Conservation (phyloP, 352 stramenopile species). For the Bremia lactucae region DNA sequence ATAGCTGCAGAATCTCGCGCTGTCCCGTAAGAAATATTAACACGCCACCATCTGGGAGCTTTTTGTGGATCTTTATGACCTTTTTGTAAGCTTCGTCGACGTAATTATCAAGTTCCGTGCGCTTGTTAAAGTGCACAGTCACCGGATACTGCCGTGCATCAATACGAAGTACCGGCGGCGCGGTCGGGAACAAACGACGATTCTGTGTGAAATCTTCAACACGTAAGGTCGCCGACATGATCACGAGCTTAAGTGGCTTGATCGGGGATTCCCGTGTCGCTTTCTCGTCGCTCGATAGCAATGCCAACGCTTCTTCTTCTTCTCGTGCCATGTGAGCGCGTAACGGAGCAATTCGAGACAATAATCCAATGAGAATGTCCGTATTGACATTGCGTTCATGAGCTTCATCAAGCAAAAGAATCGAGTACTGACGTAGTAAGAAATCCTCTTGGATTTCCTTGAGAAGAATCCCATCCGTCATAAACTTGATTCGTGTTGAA, state of each 20-base stretch:
- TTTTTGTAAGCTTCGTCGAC: slow-evolving; percentile 92
- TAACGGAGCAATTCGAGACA: slow-evolving; percentile 90
- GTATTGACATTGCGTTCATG: slow-evolving; percentile 96
- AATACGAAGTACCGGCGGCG: slow-evolving; percentile 90
- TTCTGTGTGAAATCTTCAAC: slow-evolving; percentile 97
- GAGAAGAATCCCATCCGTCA: slow-evolving; percentile 99
- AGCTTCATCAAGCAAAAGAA: slow-evolving; percentile 89
- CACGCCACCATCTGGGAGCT: slow-evolving; percentile 93
- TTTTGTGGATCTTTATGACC: slow-evolving; percentile 94
- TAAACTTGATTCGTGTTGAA: slow-evolving; percentile 95
- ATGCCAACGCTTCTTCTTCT: slow-evolving; percentile 43
- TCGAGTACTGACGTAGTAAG: slow-evolving; percentile 65
- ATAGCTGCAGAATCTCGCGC: slow-evolving; percentile 91
- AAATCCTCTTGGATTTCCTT: slow-evolving; percentile 91
- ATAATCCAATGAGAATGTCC: slow-evolving; percentile 93
- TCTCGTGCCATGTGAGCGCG: slow-evolving; percentile 79
- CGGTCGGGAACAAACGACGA: slow-evolving; percentile 83
- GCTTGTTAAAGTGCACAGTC: slow-evolving; percentile 96
- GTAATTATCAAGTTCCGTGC: slow-evolving; percentile 97
- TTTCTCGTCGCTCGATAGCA: slow-evolving; percentile 33
- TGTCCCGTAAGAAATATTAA: slow-evolving; percentile 98
- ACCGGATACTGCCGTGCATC: slow-evolving; percentile 93
- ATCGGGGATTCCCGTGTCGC: slow-evolving; percentile 42
- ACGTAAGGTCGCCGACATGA: slow-evolving; percentile 98
- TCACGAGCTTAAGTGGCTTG: slow-evolving; percentile 69